Evolutionary conservation across 176 grass and related monocot species (phyloP).

Genomic region (Raddia guianensis): DNA sequence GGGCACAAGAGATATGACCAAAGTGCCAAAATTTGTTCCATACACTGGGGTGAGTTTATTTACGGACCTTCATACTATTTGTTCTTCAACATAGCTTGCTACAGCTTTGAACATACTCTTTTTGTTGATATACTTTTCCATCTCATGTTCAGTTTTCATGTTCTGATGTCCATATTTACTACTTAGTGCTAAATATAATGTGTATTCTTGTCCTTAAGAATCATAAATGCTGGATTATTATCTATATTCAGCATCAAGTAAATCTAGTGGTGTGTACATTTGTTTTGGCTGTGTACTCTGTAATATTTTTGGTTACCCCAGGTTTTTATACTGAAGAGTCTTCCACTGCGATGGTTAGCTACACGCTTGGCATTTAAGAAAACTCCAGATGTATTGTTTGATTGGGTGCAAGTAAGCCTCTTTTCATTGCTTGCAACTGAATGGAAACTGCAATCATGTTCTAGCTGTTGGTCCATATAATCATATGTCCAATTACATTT

Average conservation of each 20-base stretch:
- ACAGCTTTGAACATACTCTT: background rate
- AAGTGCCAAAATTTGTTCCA: constrained; percentile 73
- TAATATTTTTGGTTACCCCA: constrained; percentile 29
- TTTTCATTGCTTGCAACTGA: constrained; percentile 7
- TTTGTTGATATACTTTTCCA: background rate
- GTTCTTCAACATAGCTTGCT: background rate
- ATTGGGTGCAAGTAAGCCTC: constrained; percentile 77
- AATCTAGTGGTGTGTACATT: background rate
- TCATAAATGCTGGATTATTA: constrained; percentile 3
- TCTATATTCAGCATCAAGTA: constrained; percentile 6
- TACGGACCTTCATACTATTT: background rate
- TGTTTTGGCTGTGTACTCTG: constrained; percentile 4
- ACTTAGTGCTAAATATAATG: background rate
- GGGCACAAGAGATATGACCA: constrained; percentile 70
- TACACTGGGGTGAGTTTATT: constrained; percentile 73
- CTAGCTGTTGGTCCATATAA: background rate
- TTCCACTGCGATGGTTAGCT: constrained; percentile 66
- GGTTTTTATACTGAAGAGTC: constrained; percentile 78
- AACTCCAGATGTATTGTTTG: constrained; percentile 56
- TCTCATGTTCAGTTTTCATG: constrained; percentile 12
- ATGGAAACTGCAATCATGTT: background rate
- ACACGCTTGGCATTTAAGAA: constrained; percentile 64
- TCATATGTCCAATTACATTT: background rate
- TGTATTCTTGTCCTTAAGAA: constrained; percentile 1
- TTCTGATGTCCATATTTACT: constrained; percentile 15